Conservation (phyloP, 2,329 filamentous ascomycete species). For the Verticillium albo-atrum region DNA sequence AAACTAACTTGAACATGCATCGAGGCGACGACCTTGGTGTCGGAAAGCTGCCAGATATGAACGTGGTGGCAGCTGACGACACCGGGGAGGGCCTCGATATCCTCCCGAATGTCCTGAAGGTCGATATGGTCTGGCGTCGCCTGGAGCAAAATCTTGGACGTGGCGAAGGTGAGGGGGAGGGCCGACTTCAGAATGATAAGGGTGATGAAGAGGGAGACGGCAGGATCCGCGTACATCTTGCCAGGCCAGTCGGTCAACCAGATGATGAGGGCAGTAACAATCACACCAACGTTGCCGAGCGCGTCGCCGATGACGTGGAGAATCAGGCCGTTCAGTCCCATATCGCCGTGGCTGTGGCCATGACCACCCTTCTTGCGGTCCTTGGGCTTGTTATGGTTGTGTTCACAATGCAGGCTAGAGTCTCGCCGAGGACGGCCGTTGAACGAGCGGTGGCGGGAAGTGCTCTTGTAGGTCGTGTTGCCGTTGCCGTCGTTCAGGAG, state of each 20-base stretch:
- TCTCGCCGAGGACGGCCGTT: constrained; percentile 33
- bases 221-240: constrained; percentile 84
- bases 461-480: not conserved
- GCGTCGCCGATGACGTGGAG: constrained; percentile 77
- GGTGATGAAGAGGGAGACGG: constrained; percentile 91
- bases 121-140: constrained; percentile 86
- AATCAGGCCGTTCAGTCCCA: constrained; percentile 90
- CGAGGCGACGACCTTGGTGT: constrained; percentile 89
- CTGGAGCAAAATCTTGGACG: constrained; percentile 85
- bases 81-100: constrained; percentile 80
- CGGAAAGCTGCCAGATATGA: constrained; percentile 95
- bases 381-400: constrained; percentile 73
- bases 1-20: constrained; percentile 92
- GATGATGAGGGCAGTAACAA: constrained; percentile 78
- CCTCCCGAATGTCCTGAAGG: constrained; percentile 85
- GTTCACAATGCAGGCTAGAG: constrained; percentile 54
- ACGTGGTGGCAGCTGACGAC: constrained; percentile 91
- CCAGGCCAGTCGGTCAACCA: constrained; percentile 82
- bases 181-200: constrained; percentile 70
- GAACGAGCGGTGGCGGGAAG: constrained; percentile 4
- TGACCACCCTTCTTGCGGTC: constrained; percentile 57
- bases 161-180: constrained; percentile 73
- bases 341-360: constrained; percentile 76
- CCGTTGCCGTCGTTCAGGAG: constrained; percentile 34
- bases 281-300: constrained; percentile 82